phyloP scores from a whole-genome alignment of 805 yeast species.

The Gaillardinia entomophila region DNA sequence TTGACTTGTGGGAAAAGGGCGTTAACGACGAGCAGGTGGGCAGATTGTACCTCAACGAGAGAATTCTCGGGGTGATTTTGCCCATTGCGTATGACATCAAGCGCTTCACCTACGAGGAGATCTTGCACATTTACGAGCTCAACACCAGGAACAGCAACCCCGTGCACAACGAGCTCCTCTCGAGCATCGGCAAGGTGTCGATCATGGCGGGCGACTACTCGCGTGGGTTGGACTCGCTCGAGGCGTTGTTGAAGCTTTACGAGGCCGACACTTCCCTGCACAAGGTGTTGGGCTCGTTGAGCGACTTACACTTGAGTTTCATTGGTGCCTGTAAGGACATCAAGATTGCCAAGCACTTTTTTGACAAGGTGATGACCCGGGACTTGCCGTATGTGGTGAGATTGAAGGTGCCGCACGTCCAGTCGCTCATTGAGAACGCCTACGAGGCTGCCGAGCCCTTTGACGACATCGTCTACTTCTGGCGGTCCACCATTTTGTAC shows the following conservation, averaged over 20 bases:
- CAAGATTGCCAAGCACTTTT: conserved; percentile 65
- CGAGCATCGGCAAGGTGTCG: conserved; percentile 72
- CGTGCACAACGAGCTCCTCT: conserved; percentile 45
- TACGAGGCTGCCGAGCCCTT: conserved; percentile 53
- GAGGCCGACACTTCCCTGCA: conserved; percentile 17
- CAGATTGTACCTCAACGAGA: conserved; percentile 50
- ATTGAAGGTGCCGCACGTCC: conserved; percentile 69
- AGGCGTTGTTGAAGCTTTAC: conserved; percentile 49
- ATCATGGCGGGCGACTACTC: conserved; percentile 58
- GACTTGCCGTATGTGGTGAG: conserved; percentile 70
- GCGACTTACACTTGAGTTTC: conserved; percentile 71
- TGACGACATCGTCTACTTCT: conserved; percentile 52
- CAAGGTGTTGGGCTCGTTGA: conserved; percentile 45
- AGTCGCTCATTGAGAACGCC: conserved; percentile 56
- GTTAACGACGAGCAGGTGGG: conserved; percentile 39
- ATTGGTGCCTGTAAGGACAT: conserved; percentile 75
- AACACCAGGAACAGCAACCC: conserved; percentile 24
- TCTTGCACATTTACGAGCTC: conserved; percentile 49
- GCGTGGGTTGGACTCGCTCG: conserved; percentile 61
- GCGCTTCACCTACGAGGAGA: conserved; percentile 54
- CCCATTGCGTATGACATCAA: conserved; percentile 62
- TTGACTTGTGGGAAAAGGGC: conserved; percentile 65
- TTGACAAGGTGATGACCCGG: conserved; percentile 62
- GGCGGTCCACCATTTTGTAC: conserved; percentile 56
- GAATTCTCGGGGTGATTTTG: conserved; percentile 62